phyloP scores from a whole-genome alignment of 352 stramenopile genomes.

The Sclerospora graminicola region DNA sequence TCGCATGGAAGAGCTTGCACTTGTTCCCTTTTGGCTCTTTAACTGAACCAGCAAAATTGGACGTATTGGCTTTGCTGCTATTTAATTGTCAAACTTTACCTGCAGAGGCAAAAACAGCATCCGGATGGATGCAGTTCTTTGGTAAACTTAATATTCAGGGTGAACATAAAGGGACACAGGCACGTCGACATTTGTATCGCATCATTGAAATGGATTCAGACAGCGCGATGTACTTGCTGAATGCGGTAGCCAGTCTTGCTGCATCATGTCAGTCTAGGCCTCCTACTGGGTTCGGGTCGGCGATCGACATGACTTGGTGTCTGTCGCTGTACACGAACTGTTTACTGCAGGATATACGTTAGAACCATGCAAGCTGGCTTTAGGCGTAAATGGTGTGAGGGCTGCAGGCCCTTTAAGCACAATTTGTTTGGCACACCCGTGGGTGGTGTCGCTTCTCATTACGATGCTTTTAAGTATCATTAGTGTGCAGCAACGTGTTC shows the following conservation, averaged over 20 bases:
- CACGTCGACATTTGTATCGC: slow-evolving; percentile 40
- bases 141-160: slow-evolving; percentile 23
- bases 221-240: slow-evolving; percentile 57
- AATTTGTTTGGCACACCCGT: slow-evolving; percentile 51
- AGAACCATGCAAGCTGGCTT: slow-evolving; percentile 25
- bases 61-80: slow-evolving; percentile 61
- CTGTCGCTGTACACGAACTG: slow-evolving; percentile 50
- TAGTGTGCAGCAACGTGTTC: slow-evolving; percentile 69
- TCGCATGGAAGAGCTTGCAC: slow-evolving; percentile 61
- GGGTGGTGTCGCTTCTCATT: slow-evolving; percentile 51
- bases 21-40: slow-evolving; percentile 64
- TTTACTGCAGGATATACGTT: slow-evolving; percentile 57
- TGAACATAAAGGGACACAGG: slow-evolving; percentile 20
- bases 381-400: slow-evolving; percentile 39
- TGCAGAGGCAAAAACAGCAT: slow-evolving; percentile 38
- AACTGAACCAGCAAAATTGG: slow-evolving; percentile 71
- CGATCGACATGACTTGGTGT: slow-evolving; percentile 35
- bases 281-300: neutral
- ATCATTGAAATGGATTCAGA: slow-evolving; percentile 54
- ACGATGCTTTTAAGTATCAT: slow-evolving; percentile 62
- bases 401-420: slow-evolving; percentile 43
- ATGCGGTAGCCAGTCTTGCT: slow-evolving; percentile 52
- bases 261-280: slow-evolving; percentile 16
- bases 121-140: slow-evolving; percentile 61
- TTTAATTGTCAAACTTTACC: slow-evolving; percentile 67